These are phyloP conservation scores for Cyclocybe cylindracea DNA, from an alignment of 768 basidiomycete genomes.

Conservation along the genomic window DNA sequence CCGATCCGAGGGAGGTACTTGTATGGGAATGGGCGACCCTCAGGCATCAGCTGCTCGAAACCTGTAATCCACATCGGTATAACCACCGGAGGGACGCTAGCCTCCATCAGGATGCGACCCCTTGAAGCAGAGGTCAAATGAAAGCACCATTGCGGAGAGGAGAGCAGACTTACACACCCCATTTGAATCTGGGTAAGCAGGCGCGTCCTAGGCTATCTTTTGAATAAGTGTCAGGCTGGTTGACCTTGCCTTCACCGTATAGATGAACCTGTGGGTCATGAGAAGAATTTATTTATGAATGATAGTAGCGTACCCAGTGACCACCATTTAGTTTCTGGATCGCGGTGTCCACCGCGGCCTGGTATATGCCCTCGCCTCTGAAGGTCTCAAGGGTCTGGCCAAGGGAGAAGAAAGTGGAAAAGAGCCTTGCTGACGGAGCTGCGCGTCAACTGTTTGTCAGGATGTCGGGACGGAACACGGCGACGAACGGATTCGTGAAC, in stretches of 20 bases:
- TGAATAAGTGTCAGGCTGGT: slow-evolving; percentile 63
- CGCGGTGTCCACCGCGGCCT: slow-evolving; percentile 83
- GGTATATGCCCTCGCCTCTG: slow-evolving; percentile 87
- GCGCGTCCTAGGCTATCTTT: slow-evolving; percentile 41
- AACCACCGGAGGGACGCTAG: slow-evolving; percentile 63
- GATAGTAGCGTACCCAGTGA: slow-evolving; percentile 67
- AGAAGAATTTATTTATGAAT: background rate
- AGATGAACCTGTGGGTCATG: slow-evolving; percentile 69
- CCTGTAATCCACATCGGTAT: slow-evolving; percentile 92
- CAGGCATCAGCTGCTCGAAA: slow-evolving; percentile 91
- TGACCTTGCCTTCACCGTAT: slow-evolving; percentile 88
- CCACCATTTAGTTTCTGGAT: slow-evolving; percentile 80
- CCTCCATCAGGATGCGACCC: slow-evolving; percentile 76
- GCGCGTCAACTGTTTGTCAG: slow-evolving; percentile 8
- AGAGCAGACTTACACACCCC: slow-evolving; percentile 79
- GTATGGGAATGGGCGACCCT: slow-evolving; percentile 73
- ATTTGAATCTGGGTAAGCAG: slow-evolving; percentile 80
- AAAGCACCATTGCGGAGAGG: background rate
- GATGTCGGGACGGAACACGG: slow-evolving; percentile 9
- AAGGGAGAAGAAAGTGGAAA: slow-evolving; percentile 81
- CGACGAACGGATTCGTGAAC: slow-evolving; percentile 86
- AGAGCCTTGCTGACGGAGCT: slow-evolving; percentile 55
- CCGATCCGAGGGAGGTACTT: slow-evolving; percentile 69
- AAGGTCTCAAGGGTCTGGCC: slow-evolving; percentile 94
- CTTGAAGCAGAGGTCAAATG: slow-evolving; percentile 37